Percentiles rank a stretch among this genome's conserved stretches.
Evolutionary conservation across 2,329 filamentous ascomycete species (phyloP).

Genomic region (Venturia aucupariae): DNA sequence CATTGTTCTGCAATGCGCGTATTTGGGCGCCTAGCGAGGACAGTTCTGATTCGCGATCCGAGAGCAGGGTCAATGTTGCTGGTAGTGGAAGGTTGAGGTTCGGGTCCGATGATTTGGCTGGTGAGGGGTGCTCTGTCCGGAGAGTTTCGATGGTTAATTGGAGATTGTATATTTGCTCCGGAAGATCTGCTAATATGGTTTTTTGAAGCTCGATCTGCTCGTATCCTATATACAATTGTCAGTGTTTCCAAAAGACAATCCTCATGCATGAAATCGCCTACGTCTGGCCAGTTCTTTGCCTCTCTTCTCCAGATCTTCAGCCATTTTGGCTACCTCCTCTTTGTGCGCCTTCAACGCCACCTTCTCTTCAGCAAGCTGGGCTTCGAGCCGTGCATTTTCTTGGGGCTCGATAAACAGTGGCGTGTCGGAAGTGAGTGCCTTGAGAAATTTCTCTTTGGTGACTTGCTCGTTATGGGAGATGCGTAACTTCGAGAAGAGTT

Average conservation of each 20-base stretch:
- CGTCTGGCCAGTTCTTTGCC: conserved; percentile 48
- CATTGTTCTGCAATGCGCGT: conserved; percentile 46
- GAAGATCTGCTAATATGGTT: conserved; percentile 41
- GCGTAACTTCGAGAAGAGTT: conserved; percentile 89
- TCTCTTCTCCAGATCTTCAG: conserved; percentile 59
- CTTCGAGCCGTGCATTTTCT: conserved; percentile 72
- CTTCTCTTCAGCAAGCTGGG: conserved; percentile 43
- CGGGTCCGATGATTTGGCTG: conserved; percentile 26
- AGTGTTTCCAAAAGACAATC: neutral
- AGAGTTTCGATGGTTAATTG: conserved; percentile 41
- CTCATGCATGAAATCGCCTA: conserved; percentile 24
- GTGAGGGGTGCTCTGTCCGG: conserved; percentile 28
- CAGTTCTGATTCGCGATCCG: conserved; percentile 32
- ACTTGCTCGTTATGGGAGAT: conserved; percentile 98
- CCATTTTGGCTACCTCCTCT: conserved; percentile 63
- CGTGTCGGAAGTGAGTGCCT: conserved; percentile 82
- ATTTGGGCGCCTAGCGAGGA: conserved; percentile 35
- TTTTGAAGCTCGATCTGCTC: conserved; percentile 45
- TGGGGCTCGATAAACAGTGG: conserved; percentile 73
- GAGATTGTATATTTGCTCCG: conserved; percentile 42
- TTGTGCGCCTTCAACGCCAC: conserved; percentile 71
- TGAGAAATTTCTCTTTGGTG: conserved; percentile 95
- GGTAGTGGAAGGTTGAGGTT: conserved; percentile 35
- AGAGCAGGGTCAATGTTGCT: conserved; percentile 32
- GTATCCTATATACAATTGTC: conserved; percentile 36